Conservation (phyloP, 2,329 filamentous ascomycete species). For the Fusarium sp. region DNA sequence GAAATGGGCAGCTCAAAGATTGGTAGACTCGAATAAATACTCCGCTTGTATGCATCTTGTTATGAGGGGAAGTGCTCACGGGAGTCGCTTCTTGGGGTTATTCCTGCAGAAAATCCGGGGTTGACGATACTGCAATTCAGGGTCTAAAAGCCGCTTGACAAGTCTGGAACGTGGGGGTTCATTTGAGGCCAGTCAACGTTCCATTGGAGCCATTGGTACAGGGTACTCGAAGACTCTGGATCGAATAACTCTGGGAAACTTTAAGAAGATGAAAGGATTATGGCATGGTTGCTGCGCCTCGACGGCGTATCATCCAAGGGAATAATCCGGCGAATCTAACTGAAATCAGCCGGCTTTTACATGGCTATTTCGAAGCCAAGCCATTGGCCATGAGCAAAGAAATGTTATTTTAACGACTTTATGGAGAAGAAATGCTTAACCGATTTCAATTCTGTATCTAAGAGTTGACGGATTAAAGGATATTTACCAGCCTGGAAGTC, state of each 20-base stretch:
- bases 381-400: neutral
- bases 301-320: slow-evolving; percentile 24
- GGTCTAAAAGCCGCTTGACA: slow-evolving; percentile 21
- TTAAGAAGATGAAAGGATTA: slow-evolving; percentile 5
- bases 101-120: slow-evolving; percentile 42
- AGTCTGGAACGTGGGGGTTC: slow-evolving; percentile 37
- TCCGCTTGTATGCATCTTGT: slow-evolving; percentile 37
- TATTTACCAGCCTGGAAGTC: neutral
- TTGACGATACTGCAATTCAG: slow-evolving; percentile 30
- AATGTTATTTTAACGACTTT: neutral
- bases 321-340: neutral
- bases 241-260: slow-evolving; percentile 15
- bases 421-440: neutral
- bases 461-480: neutral
- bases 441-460: neutral
- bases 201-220: neutral
- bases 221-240: neutral
- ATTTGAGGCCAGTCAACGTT: slow-evolving; percentile 20
- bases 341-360: slow-evolving; percentile 6
- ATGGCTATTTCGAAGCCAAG: neutral
- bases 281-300: slow-evolving; percentile 28
- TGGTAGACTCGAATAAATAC: slow-evolving; percentile 26
- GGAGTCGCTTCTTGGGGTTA: slow-evolving; percentile 27
- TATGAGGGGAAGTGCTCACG: slow-evolving; percentile 30
- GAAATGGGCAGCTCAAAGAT: slow-evolving; percentile 29